These are phyloP conservation scores for Daldinia vernicosa DNA, from an alignment of 495 filamentous ascomycete genomes.

Conservation along the genomic window DNA sequence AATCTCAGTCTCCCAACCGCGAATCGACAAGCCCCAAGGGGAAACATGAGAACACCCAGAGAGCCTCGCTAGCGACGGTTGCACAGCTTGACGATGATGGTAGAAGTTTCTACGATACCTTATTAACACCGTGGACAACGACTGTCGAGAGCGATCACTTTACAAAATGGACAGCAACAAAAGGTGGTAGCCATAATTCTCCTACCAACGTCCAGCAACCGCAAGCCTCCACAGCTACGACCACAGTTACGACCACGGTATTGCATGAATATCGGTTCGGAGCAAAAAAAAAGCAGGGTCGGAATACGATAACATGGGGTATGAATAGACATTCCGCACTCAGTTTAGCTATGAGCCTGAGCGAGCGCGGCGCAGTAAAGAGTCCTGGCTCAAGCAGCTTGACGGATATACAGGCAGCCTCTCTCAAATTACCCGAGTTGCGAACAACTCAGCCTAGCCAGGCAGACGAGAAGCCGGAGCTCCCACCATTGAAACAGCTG, in stretches of 20 bases:
- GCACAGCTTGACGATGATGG: not conserved
- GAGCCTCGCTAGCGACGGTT: not conserved
- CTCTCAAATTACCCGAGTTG: no score
- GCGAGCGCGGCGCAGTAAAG: no score
- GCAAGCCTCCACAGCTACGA: not conserved
- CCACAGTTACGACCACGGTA: not conserved
- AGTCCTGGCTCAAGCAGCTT: no score
- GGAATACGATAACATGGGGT: not conserved
- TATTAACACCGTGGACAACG: not conserved
- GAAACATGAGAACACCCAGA: not conserved
- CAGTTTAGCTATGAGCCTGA: no score
- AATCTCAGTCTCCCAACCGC: not conserved
- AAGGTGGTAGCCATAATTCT: not conserved
- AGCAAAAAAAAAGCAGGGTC: not conserved
- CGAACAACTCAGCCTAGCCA: no score
- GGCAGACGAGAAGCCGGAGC: no score
- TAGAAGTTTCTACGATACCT: not conserved
- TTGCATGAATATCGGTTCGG: no score
- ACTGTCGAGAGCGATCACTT: no score
- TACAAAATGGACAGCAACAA: no score
- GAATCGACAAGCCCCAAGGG: not conserved
- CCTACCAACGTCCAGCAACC: not conserved
- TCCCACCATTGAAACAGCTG: not conserved
- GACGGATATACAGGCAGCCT: no score
- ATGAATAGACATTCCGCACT: no score